Conservation (phyloP, 1,284 basidiomycete species). For the Puccinia polysora region DNA sequence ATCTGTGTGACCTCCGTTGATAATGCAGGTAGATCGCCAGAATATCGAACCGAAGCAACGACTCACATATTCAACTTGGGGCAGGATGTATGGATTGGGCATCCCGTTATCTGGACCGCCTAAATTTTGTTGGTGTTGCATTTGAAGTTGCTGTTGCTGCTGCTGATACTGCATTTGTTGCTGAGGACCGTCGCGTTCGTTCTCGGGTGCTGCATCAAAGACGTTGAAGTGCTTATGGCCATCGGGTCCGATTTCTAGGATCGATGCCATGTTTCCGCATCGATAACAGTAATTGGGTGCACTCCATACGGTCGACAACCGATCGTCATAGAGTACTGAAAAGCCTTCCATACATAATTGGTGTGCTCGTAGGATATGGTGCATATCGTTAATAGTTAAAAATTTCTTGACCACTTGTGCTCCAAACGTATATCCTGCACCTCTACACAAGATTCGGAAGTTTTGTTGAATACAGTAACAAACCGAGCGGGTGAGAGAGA, state of each 20-base stretch:
- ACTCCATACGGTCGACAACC: conserved; percentile 95
- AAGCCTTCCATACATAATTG: conserved; percentile 99
- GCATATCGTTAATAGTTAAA: conserved; percentile 87
- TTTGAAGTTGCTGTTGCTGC: conserved; percentile 46
- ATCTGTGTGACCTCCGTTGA: too few species aligned
- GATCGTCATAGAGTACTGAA: conserved; percentile 86
- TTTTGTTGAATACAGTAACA: too few species aligned
- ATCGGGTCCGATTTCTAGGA: conserved; percentile 89
- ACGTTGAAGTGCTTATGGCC: conserved; percentile 92
- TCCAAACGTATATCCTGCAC: conserved; percentile 98
- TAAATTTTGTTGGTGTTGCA: conserved; percentile 41
- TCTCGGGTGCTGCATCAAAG: conserved; percentile 97
- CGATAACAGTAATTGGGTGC: conserved; percentile 98
- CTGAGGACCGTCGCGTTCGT: conserved; percentile 61
- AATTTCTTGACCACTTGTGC: conserved; percentile 99
- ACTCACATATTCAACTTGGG: conserved; percentile 42
- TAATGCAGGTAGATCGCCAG: too few species aligned
- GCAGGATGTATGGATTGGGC: conserved; percentile 20
- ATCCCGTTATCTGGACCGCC: conserved; percentile 19
- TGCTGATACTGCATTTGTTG: conserved; percentile 44
- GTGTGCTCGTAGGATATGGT: conserved; percentile 93
- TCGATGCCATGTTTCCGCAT: conserved; percentile 94
- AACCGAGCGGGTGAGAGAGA: too few species aligned
- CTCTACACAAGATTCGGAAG: conserved; percentile 64
- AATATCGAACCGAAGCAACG: too few species aligned